These are phyloP conservation scores for Penicillium sp. DNA, from an alignment of 2,329 filamentous ascomycete genomes.

Conservation along the genomic window DNA sequence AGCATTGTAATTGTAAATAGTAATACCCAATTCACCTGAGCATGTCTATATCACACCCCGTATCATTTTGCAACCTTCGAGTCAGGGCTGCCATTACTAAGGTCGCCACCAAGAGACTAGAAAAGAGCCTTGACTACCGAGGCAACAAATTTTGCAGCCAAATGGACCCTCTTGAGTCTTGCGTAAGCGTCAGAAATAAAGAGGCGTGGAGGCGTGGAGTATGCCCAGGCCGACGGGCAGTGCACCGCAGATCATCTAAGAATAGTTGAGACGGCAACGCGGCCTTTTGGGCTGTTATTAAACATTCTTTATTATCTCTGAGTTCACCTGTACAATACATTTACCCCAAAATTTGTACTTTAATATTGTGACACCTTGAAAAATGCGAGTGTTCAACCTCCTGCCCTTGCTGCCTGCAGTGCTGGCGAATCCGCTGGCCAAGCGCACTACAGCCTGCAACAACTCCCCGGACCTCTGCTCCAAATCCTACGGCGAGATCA, in stretches of 20 bases:
- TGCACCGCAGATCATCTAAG: slow-evolving; percentile 24
- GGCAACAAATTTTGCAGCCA: background rate
- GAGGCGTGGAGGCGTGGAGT: background rate
- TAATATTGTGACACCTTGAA: background rate
- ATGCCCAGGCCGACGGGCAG: slow-evolving; percentile 8
- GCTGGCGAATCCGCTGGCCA: slow-evolving; percentile 29
- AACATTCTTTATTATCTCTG: slow-evolving; percentile 18
- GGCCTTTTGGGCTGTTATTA: slow-evolving; percentile 22
- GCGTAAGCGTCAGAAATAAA: slow-evolving; percentile 2
- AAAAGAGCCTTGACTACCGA: background rate
- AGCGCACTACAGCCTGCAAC: slow-evolving; percentile 65
- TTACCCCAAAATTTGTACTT: background rate
- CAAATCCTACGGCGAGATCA: slow-evolving; percentile 72
- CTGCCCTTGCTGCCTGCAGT: slow-evolving; percentile 32
- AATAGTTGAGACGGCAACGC: slow-evolving; percentile 33
- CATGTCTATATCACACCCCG: background rate
- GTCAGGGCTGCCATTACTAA: background rate
- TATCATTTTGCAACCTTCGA: background rate
- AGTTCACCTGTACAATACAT: background rate
- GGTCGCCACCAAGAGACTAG: no score
- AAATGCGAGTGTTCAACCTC: slow-evolving; percentile 33
- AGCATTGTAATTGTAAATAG: slow-evolving; percentile 10
- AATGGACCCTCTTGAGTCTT: background rate
- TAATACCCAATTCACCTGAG: slow-evolving; percentile 3
- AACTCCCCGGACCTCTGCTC: slow-evolving; percentile 75